Evolutionary conservation across 139 green algal genomes (phyloP).

Genomic region (Chlorella vulgaris): DNA sequence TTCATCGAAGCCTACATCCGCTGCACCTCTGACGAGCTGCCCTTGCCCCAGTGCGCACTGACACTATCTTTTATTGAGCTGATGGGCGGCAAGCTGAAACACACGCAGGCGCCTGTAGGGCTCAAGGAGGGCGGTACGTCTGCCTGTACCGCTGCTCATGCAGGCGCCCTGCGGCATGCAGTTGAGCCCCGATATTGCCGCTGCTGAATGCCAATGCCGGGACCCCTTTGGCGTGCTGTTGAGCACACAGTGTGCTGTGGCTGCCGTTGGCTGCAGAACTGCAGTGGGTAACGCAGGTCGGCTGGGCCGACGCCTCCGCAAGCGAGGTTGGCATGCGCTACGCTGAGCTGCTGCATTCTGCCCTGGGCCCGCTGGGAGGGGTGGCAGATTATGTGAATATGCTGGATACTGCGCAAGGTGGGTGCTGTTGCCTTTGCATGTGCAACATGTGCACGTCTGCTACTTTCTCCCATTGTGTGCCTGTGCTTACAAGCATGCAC

Average conservation of each 20-base stretch:
- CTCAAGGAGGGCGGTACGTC: neutral
- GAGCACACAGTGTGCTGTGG: no score
- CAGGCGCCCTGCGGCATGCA: no score
- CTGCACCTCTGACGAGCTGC: conserved; percentile 6
- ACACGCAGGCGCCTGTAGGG: neutral
- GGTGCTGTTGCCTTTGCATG: neutral
- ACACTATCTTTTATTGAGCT: conserved; percentile 8
- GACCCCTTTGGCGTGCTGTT: no score
- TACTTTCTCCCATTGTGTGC: no score
- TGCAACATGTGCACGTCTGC: neutral
- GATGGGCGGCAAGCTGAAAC: neutral
- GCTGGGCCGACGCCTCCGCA: neutral
- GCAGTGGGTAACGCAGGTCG: neutral
- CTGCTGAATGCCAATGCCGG: no score
- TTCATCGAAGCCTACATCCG: neutral
- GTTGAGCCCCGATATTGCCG: no score
- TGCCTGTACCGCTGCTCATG: no score
- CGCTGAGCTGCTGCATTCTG: neutral
- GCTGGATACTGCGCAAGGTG: conserved; percentile 5
- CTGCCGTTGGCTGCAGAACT: conserved; percentile 1
- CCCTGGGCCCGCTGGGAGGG: neutral
- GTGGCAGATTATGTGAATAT: neutral
- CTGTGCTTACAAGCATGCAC: no score
- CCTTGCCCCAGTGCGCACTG: conserved; percentile 1
- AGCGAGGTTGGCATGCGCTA: neutral